phyloP scores from a whole-genome alignment of 1,284 basidiomycete species.

The Ganoderma meredithae region DNA sequence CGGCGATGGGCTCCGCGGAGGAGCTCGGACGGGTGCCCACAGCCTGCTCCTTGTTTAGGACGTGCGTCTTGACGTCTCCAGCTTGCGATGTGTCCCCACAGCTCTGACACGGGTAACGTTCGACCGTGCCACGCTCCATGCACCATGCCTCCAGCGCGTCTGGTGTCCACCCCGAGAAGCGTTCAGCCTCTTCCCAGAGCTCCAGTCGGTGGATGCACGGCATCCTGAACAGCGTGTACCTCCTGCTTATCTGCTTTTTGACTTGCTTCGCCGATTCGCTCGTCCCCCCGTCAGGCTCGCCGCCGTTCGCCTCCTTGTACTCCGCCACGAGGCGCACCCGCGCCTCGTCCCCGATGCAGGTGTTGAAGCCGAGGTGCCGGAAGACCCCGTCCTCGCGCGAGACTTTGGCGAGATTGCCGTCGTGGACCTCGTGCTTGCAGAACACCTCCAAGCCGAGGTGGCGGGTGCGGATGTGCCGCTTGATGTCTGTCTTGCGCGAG shows the following conservation, averaged over 20 bases:
- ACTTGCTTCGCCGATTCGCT: background rate
- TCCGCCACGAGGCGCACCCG: background rate
- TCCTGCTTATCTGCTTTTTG: background rate
- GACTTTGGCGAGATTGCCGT: background rate
- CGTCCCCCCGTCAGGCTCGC: background rate
- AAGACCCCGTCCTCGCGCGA: conserved; percentile 4
- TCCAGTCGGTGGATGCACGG: conserved; percentile 15
- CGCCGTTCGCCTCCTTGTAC: background rate
- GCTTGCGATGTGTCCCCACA: background rate
- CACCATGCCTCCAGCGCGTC: conserved; percentile 5
- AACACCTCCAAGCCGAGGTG: conserved; percentile 1
- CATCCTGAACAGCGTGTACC: conserved; percentile 9
- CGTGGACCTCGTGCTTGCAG: conserved; percentile 1
- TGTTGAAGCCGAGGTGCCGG: background rate
- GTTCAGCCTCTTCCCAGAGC: background rate
- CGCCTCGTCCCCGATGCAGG: background rate
- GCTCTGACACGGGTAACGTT: conserved; percentile 8
- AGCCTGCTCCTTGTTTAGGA: background rate
- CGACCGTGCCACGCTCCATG: background rate
- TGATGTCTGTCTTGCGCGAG: conserved; percentile 1
- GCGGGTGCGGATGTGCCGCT: conserved; percentile 12
- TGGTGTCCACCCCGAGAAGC: background rate
- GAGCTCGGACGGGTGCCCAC: background rate
- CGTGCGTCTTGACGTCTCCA: background rate
- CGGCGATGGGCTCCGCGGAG: background rate